Conservation (phyloP, 805 yeast genomes). For the Kazachstania taianensis region DNA sequence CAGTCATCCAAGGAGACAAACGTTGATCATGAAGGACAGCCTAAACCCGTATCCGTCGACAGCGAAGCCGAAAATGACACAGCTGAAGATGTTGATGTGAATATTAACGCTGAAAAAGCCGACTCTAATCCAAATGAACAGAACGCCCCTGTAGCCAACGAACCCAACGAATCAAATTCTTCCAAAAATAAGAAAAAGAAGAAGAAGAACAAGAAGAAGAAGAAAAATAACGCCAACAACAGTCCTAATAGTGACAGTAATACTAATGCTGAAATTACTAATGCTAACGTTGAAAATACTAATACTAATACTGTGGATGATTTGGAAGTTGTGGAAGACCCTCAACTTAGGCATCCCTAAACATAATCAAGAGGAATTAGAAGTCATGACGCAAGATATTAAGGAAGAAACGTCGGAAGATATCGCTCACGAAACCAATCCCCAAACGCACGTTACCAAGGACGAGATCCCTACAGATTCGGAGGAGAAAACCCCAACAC, state of each 20-base stretch:
- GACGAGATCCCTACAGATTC: not conserved
- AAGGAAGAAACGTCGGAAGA: conserved; percentile 16
- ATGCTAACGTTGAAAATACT: not conserved
- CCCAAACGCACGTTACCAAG: conserved; percentile 4
- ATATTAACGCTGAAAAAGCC: not conserved
- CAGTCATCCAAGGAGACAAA: too few species aligned
- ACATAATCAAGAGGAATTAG: conserved; percentile 11
- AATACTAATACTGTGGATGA: conserved; percentile 8
- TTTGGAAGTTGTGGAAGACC: conserved; percentile 12
- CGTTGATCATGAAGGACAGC: too few species aligned
- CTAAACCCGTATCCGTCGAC: too few species aligned
- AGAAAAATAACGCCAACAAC: conserved; percentile 14
- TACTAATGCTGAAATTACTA: not conserved
- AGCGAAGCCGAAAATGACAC: not conserved
- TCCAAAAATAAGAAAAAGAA: conserved; percentile 17
- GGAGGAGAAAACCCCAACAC: conserved; percentile 6
- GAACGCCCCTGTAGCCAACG: too few species aligned
- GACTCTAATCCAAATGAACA: not conserved
- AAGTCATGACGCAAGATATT: conserved; percentile 17
- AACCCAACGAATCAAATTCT: too few species aligned
- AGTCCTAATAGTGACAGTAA: not conserved
- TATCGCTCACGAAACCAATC: conserved; percentile 15
- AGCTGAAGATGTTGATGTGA: conserved; percentile 2
- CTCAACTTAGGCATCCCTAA: conserved; percentile 26
- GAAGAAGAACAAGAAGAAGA: conserved; percentile 25